A percentile compares a stretch with the other conserved stretches of the same genome.
phyloP scores from a whole-genome alignment of 495 filamentous ascomycete species.

The Penicillium waksmanii region DNA sequence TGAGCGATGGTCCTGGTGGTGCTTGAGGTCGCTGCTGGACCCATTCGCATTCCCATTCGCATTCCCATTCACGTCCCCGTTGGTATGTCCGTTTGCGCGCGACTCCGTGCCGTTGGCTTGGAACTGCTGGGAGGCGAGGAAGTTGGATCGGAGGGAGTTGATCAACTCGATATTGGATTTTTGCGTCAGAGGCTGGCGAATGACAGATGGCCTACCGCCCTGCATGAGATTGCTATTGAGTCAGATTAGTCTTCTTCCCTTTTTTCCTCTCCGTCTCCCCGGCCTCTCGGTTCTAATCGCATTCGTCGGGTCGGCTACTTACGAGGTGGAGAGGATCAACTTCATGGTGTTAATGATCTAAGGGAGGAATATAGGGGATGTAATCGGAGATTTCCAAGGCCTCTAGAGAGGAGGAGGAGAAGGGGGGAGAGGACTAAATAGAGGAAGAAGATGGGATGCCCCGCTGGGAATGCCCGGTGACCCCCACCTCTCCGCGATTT shows the following conservation, averaged over 20 bases:
- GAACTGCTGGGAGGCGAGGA: constrained; percentile 70
- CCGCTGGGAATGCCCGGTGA: no score
- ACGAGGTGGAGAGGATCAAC: constrained; percentile 90
- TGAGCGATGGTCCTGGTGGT: constrained; percentile 32
- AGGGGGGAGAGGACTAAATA: no score
- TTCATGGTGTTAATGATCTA: constrained; percentile 55
- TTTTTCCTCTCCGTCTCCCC: neutral
- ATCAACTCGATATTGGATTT: constrained; percentile 89
- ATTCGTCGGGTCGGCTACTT: constrained; percentile 31
- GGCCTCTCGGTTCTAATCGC: constrained; percentile 1
- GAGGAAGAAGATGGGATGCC: no score
- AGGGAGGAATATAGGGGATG: neutral
- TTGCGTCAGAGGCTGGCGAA: constrained; percentile 70
- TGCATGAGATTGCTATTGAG: constrained; percentile 77
- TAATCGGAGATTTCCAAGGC: neutral
- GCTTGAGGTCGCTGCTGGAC: constrained; percentile 16
- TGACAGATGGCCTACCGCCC: constrained; percentile 73
- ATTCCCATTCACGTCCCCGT: no score
- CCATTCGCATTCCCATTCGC: constrained; percentile 20
- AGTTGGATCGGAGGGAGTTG: constrained; percentile 81
- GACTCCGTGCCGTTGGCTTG: constrained; percentile 30
- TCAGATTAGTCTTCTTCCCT: neutral
- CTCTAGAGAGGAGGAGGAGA: no score
- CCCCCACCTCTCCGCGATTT: no score
- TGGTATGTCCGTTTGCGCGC: constrained; percentile 11